phyloP scores from a whole-genome alignment of 345 rosid genomes.

The Pistacia vera region DNA sequence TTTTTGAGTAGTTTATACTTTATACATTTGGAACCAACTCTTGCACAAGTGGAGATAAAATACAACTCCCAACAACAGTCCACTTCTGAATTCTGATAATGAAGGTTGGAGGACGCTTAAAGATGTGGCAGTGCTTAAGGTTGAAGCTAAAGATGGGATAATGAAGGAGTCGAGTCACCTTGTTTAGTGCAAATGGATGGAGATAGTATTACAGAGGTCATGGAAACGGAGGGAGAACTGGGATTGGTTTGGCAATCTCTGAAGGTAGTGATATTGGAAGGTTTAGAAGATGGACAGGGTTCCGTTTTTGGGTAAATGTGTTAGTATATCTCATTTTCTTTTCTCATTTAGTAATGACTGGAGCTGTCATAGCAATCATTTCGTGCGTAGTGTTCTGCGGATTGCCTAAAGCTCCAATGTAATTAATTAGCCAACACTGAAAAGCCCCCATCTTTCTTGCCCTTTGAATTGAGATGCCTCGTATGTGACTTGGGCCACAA shows the following conservation, averaged over 20 bases:
- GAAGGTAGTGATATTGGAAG: slow-evolving; percentile 44
- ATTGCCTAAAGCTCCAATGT: slow-evolving; percentile 80
- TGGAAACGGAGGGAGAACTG: slow-evolving; percentile 60
- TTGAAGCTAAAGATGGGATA: slow-evolving; percentile 59
- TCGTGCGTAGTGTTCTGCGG: slow-evolving; percentile 81
- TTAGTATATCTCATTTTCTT: slow-evolving; percentile 28
- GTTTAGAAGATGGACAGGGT: slow-evolving; percentile 60
- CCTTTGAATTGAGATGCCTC: slow-evolving; percentile 65
- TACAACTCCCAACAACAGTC: too few species aligned
- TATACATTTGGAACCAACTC: too few species aligned
- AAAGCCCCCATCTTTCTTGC: slow-evolving; percentile 82
- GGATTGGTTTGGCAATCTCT: slow-evolving; percentile 73
- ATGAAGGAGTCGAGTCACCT: slow-evolving; percentile 64
- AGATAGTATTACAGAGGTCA: slow-evolving; percentile 63
- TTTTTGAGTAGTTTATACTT: neutral
- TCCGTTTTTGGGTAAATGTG: slow-evolving; percentile 43
- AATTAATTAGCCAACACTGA: slow-evolving; percentile 68
- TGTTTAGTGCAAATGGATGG: slow-evolving; percentile 70
- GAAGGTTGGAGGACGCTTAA: slow-evolving; percentile 56
- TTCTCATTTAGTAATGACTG: slow-evolving; percentile 71
- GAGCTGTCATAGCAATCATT: slow-evolving; percentile 84
- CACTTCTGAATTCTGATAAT: neutral
- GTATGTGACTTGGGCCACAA: slow-evolving; percentile 75
- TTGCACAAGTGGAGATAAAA: too few species aligned
- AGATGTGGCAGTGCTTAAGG: slow-evolving; percentile 43